A percentile compares a stretch with the other conserved stretches of the same genome.
Conservation (phyloP, 176 grass and related monocot genomes). For the Canna indica region DNA sequence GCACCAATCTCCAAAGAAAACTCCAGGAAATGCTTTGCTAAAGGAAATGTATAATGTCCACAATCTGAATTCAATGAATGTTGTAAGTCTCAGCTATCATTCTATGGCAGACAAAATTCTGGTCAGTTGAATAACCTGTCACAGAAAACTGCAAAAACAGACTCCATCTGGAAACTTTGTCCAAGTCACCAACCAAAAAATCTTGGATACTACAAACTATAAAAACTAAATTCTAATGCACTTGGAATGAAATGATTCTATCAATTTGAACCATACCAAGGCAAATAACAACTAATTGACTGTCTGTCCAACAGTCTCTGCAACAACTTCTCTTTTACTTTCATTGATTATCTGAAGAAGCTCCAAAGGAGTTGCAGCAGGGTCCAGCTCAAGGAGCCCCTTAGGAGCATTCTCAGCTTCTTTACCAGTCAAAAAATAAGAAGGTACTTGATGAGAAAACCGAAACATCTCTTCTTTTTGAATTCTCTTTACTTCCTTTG, state of each 20-base stretch:
- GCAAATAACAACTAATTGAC: background rate
- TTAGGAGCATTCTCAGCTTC: conserved; percentile 49
- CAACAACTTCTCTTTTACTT: conserved; percentile 10
- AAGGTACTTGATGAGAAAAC: conserved; percentile 62
- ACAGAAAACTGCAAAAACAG: background rate
- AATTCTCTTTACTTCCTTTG: conserved; percentile 23
- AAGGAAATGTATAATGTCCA: background rate
- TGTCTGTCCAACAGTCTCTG: conserved; percentile 15
- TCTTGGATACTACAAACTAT: background rate
- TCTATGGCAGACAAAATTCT: conserved; percentile 2
- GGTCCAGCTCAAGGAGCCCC: conserved; percentile 52
- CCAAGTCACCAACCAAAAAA: background rate
- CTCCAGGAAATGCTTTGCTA: background rate
- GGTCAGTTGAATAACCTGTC: background rate
- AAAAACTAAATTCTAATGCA: background rate
- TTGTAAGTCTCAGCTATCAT: background rate
- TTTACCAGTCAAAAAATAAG: conserved; percentile 46
- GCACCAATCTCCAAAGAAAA: background rate
- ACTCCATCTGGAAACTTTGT: background rate
- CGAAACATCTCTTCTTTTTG: conserved; percentile 55
- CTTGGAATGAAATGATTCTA: background rate
- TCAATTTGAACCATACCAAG: background rate
- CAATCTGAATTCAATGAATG: background rate
- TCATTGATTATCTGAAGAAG: conserved; percentile 38
- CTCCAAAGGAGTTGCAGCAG: conserved; percentile 54